These are phyloP conservation scores for Saturnispora bothae DNA, from an alignment of 805 yeast genomes.

Conservation along the genomic window DNA sequence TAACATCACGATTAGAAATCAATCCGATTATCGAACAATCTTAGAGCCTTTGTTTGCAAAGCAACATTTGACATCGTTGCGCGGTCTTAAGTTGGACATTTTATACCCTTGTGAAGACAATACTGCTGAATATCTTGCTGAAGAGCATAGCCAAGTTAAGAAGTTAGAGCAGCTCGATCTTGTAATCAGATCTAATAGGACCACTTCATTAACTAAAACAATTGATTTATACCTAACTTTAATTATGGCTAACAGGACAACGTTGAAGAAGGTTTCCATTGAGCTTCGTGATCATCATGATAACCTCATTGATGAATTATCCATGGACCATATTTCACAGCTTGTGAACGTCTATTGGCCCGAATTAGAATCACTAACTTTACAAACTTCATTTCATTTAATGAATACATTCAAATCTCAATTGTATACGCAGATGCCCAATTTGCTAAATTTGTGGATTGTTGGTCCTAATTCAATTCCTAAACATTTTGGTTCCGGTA, in stretches of 20 bases:
- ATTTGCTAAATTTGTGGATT: conserved; percentile 31
- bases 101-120: conserved; percentile 17
- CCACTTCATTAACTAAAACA: conserved; percentile 14
- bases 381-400: conserved; percentile 28
- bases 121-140: conserved; percentile 13
- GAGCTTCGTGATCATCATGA: conserved; percentile 9
- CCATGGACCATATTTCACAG: not conserved
- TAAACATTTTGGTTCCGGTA: conserved; percentile 45
- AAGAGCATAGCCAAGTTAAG: conserved; percentile 11
- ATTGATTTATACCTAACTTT: conserved; percentile 14
- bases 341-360: conserved; percentile 1
- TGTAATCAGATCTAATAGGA: conserved; percentile 15
- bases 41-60: conserved; percentile 5
- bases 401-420: conserved; percentile 22
- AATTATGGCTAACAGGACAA: conserved; percentile 10
- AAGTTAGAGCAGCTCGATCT: conserved; percentile 19
- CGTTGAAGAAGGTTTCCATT: conserved; percentile 19
- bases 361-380: conserved; percentile 29
- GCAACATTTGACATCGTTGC: conserved; percentile 1
- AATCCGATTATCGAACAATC: conserved; percentile 9
- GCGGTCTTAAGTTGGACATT: conserved; percentile 15
- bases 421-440: conserved; percentile 21
- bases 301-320: not conserved
- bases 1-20: conserved; percentile 2
- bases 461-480: conserved; percentile 44